phyloP scores from a whole-genome alignment of 2,329 filamentous ascomycete species.

The Arthrobotrys conoides region DNA sequence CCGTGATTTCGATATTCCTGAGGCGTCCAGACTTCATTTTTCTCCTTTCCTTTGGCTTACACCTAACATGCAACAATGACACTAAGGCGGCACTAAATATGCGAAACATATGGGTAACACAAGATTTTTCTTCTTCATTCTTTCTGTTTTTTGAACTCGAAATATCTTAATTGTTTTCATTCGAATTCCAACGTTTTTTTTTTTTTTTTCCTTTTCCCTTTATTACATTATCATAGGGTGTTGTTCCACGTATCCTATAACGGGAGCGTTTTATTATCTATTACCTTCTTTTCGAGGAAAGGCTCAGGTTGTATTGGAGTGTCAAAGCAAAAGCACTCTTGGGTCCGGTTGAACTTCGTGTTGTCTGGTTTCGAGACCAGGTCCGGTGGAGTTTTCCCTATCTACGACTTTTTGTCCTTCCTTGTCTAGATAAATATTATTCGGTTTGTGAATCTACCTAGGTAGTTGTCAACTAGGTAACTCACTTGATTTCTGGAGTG shows the following conservation, averaged over 20 bases:
- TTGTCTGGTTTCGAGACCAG: no score
- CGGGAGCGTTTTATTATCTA: background rate
- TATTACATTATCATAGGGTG: background rate
- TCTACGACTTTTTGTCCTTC: background rate
- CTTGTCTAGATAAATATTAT: background rate
- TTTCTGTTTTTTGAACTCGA: background rate
- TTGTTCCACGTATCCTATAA: background rate
- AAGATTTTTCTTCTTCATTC: background rate
- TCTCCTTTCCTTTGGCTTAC: background rate
- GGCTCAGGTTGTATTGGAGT: background rate
- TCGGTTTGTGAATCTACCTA: background rate
- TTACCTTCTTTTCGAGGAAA: background rate
- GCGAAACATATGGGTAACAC: background rate
- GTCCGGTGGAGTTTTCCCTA: slow-evolving; percentile 12
- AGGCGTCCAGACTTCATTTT: slow-evolving; percentile 9
- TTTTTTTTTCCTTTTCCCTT: no score
- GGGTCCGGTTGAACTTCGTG: slow-evolving; percentile 6
- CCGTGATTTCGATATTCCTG: background rate
- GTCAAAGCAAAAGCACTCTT: background rate
- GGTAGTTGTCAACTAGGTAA: background rate
- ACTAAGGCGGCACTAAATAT: background rate
- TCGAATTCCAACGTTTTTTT: no score
- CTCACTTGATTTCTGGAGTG: background rate
- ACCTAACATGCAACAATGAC: slow-evolving; percentile 4
- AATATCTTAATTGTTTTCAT: background rate